Evolutionary conservation across 495 filamentous ascomycete species (phyloP).

Genomic region (Podospora tetraspora): DNA sequence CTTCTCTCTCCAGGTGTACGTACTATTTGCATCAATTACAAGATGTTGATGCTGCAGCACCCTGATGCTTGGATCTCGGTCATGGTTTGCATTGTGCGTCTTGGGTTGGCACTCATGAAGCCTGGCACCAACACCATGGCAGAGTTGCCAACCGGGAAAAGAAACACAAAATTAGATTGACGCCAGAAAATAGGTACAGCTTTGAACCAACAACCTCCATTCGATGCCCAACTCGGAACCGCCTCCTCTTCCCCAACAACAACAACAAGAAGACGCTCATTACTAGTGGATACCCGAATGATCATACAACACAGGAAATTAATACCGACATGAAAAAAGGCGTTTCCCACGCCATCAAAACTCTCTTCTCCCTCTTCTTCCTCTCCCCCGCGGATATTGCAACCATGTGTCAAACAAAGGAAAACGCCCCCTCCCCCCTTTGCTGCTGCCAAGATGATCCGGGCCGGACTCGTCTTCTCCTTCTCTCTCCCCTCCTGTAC

Average conservation of each 20-base stretch:
- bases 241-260: not conserved
- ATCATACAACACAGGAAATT: not conserved
- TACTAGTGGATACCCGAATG: conserved; percentile 7
- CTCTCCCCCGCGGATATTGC: not conserved
- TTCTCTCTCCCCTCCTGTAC: not conserved
- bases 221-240: not conserved
- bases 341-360: not conserved
- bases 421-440: not conserved
- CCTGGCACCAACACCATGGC: not conserved
- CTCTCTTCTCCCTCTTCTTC: not conserved
- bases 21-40: not conserved
- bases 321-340: not conserved
- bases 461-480: not conserved
- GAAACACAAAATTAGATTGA: not conserved
- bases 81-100: not conserved
- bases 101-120: not conserved
- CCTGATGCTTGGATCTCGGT: not conserved
- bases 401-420: not conserved
- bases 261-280: conserved; percentile 7
- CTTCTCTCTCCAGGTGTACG: not conserved
- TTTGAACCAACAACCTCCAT: not conserved
- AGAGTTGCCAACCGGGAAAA: not conserved
- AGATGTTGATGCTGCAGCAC: not conserved
- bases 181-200: not conserved
- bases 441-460: not conserved